A percentile compares a stretch with the other conserved stretches of the same genome.
Conservation (phyloP, 2,329 filamentous ascomycete species). For the Arachnopeziza araneosa region DNA sequence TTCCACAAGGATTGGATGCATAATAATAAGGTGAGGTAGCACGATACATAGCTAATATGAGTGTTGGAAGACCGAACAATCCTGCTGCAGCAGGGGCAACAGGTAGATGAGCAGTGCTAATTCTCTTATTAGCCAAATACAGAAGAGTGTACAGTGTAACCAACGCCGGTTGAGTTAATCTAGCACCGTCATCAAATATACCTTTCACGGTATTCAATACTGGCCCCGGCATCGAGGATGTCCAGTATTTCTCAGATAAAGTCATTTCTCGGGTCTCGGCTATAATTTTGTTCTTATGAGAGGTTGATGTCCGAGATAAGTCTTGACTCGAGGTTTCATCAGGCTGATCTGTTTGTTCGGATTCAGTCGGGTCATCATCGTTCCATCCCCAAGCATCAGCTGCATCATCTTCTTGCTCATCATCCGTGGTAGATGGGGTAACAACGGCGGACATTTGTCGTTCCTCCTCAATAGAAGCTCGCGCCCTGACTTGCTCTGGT, state of each 20-base stretch:
- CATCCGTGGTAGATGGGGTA: slow-evolving; percentile 2
- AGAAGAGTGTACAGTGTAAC: neutral
- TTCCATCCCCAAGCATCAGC: slow-evolving; percentile 73
- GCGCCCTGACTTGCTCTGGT: neutral
- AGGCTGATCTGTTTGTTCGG: neutral
- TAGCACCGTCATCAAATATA: slow-evolving; percentile 55
- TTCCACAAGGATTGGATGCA: slow-evolving; percentile 52
- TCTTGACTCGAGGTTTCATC: neutral
- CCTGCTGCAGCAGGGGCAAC: slow-evolving; percentile 64
- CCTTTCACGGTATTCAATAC: slow-evolving; percentile 62
- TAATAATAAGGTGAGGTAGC: slow-evolving; percentile 74
- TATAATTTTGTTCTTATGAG: neutral
- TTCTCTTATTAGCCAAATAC: neutral
- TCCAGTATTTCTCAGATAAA: slow-evolving; percentile 78
- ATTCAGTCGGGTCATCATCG: slow-evolving; percentile 51
- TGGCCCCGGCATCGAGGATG: slow-evolving; percentile 79
- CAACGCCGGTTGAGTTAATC: slow-evolving; percentile 46
- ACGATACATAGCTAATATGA: slow-evolving; percentile 72
- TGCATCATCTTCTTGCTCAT: slow-evolving; percentile 32
- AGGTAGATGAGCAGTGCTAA: slow-evolving; percentile 42
- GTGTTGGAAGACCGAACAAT: slow-evolving; percentile 65
- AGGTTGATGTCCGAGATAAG: neutral
- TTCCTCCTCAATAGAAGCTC: slow-evolving; percentile 18
- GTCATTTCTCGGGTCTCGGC: slow-evolving; percentile 53
- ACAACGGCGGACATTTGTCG: neutral